Evolutionary conservation across 371 early-diverging fungal species (phyloP), one percentile per base, ranked within the genome.

Genomic region (Mortierella sp.): DNA sequence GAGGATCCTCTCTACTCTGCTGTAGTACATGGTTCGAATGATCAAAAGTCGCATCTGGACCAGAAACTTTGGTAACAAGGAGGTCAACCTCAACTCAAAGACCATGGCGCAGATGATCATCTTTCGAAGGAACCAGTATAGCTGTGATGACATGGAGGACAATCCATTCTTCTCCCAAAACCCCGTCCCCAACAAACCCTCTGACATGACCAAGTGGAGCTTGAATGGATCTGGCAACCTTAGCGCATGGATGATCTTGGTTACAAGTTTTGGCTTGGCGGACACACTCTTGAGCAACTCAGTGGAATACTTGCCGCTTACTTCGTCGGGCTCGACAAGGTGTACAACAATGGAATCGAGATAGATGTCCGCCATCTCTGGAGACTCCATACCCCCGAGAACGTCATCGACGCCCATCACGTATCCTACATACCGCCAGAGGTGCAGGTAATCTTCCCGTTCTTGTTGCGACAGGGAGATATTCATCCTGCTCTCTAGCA

Each of bases 401-500:
- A 54, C 22, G 54, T 67, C 67, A 13, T 67, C 67, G 19, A 73
- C 63, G 2, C 74, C 67, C 52, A 67, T 63, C 41, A 67, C 44
- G 17, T 67, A 54, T 19, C 74, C 74, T 14, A 63, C 48, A 34
- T 67, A 73, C 31, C 74, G 63, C 67, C 67, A 73, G 6, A 73
- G 51, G 28, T 73, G 74, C 8, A 73, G 25, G 16, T 60, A 73
- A 25, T 73, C 74, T 4, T 67, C 67, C 0, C 53, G 60, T 24
- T 72, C 73, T 45, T 66, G 62, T 0, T 9, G 31, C 10, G 43
- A 57, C 73, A 66, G 61, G 16, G 34, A 25, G 29, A 66, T 57
- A 4, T 39, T 60, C 67, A 73, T 37, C 28, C 48, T 54, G 10
- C 3, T 8, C 22, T 67, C 67, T 67, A 73, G 61, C 10, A 54